Percentiles rank a stretch among this genome's conserved stretches.
Conservation (phyloP, 441 rosid genomes). For the Arabidopsis lyrata region DNA sequence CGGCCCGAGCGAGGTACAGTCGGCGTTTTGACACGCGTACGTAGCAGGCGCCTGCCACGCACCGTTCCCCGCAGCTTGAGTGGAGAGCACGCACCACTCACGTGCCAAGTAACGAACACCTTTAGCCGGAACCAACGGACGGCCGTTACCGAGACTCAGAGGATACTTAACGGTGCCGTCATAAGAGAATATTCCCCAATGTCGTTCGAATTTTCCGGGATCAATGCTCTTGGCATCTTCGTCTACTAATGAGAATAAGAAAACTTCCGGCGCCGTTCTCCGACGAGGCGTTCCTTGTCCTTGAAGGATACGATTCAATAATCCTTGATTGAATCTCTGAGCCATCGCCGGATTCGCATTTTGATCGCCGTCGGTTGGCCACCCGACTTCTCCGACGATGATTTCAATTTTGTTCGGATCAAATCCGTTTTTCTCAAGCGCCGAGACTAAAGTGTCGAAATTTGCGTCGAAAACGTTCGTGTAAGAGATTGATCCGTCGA, state of each 20-base stretch:
- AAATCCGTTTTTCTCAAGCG: constrained; percentile 78
- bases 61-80: constrained; percentile 52
- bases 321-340: constrained; percentile 79
- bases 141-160: constrained; percentile 57
- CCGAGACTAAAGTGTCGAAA: constrained; percentile 78
- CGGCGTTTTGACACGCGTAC: constrained; percentile 77
- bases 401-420: constrained; percentile 60
- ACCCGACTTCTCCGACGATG: constrained; percentile 89
- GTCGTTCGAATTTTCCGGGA: constrained; percentile 87
- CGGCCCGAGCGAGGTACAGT: constrained; percentile 79
- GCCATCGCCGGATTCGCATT: constrained; percentile 61
- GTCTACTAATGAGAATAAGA: constrained; percentile 73
- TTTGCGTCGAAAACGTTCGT: constrained; percentile 90
- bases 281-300: constrained; percentile 83
- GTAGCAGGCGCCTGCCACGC: constrained; percentile 49
- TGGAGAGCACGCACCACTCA: constrained; percentile 79
- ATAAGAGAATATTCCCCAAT: constrained; percentile 81
- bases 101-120: constrained; percentile 69
- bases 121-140: constrained; percentile 55
- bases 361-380: constrained; percentile 90
- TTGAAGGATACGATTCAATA: constrained; percentile 56
- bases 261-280: constrained; percentile 58
- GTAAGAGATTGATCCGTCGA: constrained; percentile 70
- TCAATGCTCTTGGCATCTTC: constrained; percentile 69
- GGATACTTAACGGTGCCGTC: constrained; percentile 80